phyloP scores from a whole-genome alignment of 2,329 filamentous ascomycete genomes.

The Colletotrichum sublineola region DNA sequence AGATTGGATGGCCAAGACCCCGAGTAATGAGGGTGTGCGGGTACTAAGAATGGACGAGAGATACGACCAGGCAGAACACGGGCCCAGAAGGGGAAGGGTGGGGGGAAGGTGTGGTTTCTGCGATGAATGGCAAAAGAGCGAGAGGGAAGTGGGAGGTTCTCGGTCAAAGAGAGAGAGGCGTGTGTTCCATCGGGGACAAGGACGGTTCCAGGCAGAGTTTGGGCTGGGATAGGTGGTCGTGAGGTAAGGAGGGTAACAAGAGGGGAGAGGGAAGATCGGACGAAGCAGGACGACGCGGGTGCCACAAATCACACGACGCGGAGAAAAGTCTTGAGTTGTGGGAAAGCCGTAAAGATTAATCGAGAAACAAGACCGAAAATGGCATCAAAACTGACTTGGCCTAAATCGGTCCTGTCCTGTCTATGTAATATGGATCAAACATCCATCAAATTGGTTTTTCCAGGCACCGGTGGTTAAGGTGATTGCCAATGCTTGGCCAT shows the following conservation, averaged over 20 bases:
- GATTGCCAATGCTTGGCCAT: constrained; percentile 24
- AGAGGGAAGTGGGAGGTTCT: constrained; percentile 7
- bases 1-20: constrained; percentile 39
- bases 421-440: constrained; percentile 15
- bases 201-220: constrained; percentile 12
- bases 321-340: constrained; percentile 12
- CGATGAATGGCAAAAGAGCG: constrained; percentile 20
- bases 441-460: constrained; percentile 14
- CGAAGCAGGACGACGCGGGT: constrained; percentile 15
- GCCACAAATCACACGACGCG: constrained; percentile 8
- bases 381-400: constrained; percentile 3
- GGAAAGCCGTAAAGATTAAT: constrained; percentile 14
- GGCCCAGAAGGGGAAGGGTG: constrained; percentile 1
- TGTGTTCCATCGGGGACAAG: constrained; percentile 11
- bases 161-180: constrained; percentile 37
- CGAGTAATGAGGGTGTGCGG: constrained; percentile 40
- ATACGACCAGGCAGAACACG: constrained; percentile 18
- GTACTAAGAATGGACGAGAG: constrained; percentile 30
- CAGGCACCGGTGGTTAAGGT: constrained; percentile 9
- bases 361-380: constrained; percentile 18
- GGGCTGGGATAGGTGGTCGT: constrained; percentile 7
- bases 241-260: constrained; percentile 4
- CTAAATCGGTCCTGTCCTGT: background rate
- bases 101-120: constrained; percentile 11
- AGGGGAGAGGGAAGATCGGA: constrained; percentile 29